These are phyloP conservation scores for Colletotrichum noveboracense DNA, from an alignment of 2,329 filamentous ascomycete species.

Conservation along the genomic window DNA sequence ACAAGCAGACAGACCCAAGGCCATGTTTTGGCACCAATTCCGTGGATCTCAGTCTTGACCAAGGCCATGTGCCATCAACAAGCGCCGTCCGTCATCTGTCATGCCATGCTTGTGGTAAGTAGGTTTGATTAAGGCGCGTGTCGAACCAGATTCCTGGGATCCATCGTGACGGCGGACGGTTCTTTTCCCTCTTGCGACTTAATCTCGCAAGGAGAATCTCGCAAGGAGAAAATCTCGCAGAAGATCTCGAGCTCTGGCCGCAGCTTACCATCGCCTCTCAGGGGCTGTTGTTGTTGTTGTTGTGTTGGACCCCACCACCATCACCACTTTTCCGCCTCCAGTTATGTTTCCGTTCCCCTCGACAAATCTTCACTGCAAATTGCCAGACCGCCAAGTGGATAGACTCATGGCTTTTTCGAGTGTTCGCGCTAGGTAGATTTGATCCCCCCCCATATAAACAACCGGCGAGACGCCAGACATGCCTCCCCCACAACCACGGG, in stretches of 20 bases:
- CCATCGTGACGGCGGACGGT: not conserved
- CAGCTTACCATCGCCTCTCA: not conserved
- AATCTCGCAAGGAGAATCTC: not conserved
- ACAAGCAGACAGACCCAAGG: not conserved
- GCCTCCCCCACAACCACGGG: not conserved
- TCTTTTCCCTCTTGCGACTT: not conserved
- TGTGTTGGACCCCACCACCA: not conserved
- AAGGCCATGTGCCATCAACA: not conserved
- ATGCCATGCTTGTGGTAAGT: not conserved
- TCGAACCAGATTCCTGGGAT: not conserved
- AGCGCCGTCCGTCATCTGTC: not conserved
- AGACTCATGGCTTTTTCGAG: not conserved
- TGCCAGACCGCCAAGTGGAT: not conserved
- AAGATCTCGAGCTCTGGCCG: not conserved
- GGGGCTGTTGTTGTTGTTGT: not conserved
- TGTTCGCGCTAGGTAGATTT: not conserved
- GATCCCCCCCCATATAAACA: not conserved
- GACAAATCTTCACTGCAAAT: not conserved
- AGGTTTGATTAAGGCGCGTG: not conserved
- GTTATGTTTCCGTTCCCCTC: rapidly evolving
- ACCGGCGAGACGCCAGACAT: not conserved
- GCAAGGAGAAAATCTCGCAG: not conserved
- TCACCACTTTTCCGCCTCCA: not conserved
- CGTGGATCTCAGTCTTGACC: not conserved
- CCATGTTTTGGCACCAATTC: not conserved